Evolutionary conservation across 495 filamentous ascomycete genomes (phyloP).

Genomic region (Talaromyces ruber): DNA sequence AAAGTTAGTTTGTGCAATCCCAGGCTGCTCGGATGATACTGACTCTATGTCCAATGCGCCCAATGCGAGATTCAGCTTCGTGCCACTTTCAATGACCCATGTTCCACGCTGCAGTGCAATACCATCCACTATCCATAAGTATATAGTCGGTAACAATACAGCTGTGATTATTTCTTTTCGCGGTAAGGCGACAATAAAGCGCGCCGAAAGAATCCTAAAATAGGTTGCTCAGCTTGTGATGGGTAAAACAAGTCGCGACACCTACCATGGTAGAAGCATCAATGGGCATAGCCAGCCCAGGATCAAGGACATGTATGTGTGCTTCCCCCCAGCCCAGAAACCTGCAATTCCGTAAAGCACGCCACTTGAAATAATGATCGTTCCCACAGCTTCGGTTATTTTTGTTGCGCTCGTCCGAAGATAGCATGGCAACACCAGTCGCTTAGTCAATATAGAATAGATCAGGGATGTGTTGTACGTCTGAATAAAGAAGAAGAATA

Average conservation of each 20-base stretch:
- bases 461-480: constrained; percentile 60
- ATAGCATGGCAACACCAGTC: constrained; percentile 41
- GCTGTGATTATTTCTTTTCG: background rate
- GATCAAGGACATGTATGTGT: constrained; percentile 58
- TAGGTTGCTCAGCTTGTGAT: background rate
- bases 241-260: background rate
- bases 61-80: background rate
- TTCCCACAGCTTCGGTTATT: background rate
- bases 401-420: background rate
- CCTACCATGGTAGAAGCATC: constrained; percentile 50
- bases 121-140: background rate
- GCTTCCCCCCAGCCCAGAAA: constrained; percentile 20
- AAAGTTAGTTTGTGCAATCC: background rate
- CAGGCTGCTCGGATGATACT: background rate
- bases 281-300: constrained; percentile 58
- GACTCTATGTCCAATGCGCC: background rate
- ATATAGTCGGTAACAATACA: background rate
- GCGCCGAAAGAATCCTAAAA: background rate
- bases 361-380: background rate
- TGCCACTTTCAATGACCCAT: background rate
- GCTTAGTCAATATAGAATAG: constrained; percentile 55
- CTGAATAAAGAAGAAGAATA: constrained; percentile 71
- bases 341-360: background rate
- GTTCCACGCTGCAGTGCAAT: background rate
- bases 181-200: background rate